Conservation (phyloP, 768 basidiomycete genomes). For the Tylopilus sp. region DNA sequence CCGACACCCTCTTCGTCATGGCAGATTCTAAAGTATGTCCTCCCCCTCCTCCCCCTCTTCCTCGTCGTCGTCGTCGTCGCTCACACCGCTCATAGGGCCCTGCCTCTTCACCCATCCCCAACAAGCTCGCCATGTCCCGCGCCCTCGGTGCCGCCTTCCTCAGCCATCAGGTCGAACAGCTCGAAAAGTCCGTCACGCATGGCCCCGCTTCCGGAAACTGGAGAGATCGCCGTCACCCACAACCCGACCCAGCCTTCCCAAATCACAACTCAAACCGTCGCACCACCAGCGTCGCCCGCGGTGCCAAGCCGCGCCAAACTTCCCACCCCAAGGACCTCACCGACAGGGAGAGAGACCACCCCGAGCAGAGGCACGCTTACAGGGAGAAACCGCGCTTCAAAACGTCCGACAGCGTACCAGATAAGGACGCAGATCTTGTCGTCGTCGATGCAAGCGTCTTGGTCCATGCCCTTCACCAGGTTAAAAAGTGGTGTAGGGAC, state of each 20-base stretch:
- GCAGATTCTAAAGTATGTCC: slow-evolving; percentile 18
- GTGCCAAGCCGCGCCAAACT: slow-evolving; percentile 22
- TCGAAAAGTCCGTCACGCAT: slow-evolving; percentile 68
- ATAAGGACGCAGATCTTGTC: slow-evolving; percentile 70
- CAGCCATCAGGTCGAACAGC: slow-evolving; percentile 83
- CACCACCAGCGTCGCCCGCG: slow-evolving; percentile 5
- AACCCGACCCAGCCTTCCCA: slow-evolving; percentile 11
- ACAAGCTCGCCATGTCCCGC: slow-evolving; percentile 78
- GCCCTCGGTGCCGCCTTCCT: slow-evolving; percentile 86
- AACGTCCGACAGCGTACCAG: slow-evolving; percentile 25
- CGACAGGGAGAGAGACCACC: slow-evolving; percentile 21
- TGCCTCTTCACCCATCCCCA: slow-evolving; percentile 32
- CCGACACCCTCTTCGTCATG: slow-evolving; percentile 5
- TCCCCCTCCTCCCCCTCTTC: too few relatives aligned
- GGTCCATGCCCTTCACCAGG: slow-evolving; percentile 69
- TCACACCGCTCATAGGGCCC: slow-evolving; percentile 14
- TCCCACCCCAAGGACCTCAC: slow-evolving; percentile 18
- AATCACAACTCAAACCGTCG: slow-evolving; percentile 22
- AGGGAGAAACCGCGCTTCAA: slow-evolving; percentile 21
- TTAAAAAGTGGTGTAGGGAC: slow-evolving; percentile 80
- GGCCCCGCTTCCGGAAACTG: slow-evolving; percentile 57
- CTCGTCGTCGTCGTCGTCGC: not conserved
- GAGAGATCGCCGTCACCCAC: slow-evolving; percentile 46
- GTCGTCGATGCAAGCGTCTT: slow-evolving; percentile 82
- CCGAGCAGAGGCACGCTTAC: slow-evolving; percentile 16